Base-by-base conservation (phyloP, 495 filamentous ascomycete genomes). In the Pyronema omphalodes region DNA sequence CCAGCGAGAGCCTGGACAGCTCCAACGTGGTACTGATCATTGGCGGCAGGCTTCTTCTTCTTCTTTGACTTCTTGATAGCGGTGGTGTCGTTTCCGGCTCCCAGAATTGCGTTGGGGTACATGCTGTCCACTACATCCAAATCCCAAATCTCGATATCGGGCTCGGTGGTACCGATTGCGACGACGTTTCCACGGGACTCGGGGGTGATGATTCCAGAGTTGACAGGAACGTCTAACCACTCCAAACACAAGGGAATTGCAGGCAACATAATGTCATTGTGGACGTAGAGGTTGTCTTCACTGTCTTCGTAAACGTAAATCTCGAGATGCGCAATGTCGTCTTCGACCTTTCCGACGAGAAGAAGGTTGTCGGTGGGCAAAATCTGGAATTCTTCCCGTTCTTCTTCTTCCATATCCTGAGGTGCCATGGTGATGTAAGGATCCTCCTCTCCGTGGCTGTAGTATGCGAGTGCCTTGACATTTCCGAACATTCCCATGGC, bases 211-310 rank as follows among this genome's bases (percentile, higher is more conserved):
- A 71, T 70, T 15, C 66, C 65, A 18, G 71, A 63, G 62, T 86
- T 85, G 35, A 93, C 86, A 41, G 88, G 80, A 35, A 93, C 70
- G 66, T 94, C 83, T 15, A 99, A 70, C 91, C 91, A 99, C 70
- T 99, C 91, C 37, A 94, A 73, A 65, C 85, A 89, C 11, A 99
- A 77, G 1, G 91, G 91, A 68, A 96, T 93, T 34, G 88, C 88
- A 14, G 91, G 91, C 40, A 99, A 79, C 91, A 99, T 95, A 60
- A 99, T 93, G 64, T 99, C 91, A 72, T 99, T 93, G 71, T 99
- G 91, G 8, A 96, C 88, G 67, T 96, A 99, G 37, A 99, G 80
- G 68, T 99, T 96, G 8, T 80, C 87, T 53, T 66, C 71, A 37
- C 68, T 69, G 62, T 96, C 93, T 68, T 98, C 93, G 67, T 98